A percentile compares a stretch with the other conserved stretches of the same genome.
Evolutionary conservation across 176 grass and related monocot species (phyloP).

Genomic region (Zoysia japonica): DNA sequence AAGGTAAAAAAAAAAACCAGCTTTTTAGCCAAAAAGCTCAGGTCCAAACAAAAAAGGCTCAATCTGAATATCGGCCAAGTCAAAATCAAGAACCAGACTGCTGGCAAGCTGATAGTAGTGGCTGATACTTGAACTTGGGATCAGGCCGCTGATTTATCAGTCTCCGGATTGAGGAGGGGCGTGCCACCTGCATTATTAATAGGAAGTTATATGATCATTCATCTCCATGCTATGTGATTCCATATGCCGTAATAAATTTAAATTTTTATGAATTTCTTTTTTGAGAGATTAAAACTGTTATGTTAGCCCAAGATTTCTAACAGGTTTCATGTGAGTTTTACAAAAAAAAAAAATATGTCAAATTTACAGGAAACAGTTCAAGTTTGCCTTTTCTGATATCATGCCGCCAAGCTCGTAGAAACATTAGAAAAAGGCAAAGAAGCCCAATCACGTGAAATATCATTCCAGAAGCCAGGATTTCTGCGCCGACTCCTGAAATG

Average conservation of each 20-base stretch:
- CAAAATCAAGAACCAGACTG: no score
- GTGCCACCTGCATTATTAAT: neutral
- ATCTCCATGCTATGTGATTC: neutral
- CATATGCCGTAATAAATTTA: no score
- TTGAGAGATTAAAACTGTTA: no score
- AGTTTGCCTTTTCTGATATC: neutral
- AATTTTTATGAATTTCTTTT: no score
- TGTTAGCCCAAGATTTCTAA: neutral
- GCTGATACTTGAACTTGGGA: neutral
- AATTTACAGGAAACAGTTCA: neutral
- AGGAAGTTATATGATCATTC: conserved; percentile 2
- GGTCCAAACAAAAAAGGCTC: no score
- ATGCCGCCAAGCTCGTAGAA: conserved; percentile 16
- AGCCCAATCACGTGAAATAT: conserved; percentile 27
- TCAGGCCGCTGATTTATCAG: neutral
- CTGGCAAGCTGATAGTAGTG: neutral
- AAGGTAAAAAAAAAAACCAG: no score
- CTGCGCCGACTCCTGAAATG: neutral
- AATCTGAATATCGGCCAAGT: no score
- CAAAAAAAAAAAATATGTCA: neutral
- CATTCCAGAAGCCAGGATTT: neutral
- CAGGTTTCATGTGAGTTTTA: neutral
- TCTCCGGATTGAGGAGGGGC: conserved; percentile 1
- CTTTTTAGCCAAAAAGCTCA: no score
- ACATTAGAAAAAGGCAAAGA: conserved; percentile 11